These are phyloP conservation scores for Elasticomyces elasticus DNA, from an alignment of 495 filamentous ascomycete species.

Conservation along the genomic window DNA sequence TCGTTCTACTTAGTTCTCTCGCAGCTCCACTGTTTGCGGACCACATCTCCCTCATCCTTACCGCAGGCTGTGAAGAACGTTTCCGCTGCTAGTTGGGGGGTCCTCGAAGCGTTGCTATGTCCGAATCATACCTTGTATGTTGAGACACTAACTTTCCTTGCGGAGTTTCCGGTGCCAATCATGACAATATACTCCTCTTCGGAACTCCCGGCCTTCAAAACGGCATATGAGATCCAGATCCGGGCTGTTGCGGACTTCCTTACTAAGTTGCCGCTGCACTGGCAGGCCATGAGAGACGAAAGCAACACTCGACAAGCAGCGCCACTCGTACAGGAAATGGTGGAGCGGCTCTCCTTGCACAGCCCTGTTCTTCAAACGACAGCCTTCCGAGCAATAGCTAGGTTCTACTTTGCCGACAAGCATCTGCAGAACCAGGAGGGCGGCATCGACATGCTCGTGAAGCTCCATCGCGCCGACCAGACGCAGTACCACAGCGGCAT, in stretches of 20 bases:
- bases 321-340: slow-evolving; percentile 14
- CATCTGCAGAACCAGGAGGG: background rate
- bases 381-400: slow-evolving; percentile 9
- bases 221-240: slow-evolving; percentile 6
- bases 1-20: slow-evolving; percentile 20
- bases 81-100: background rate
- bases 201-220: background rate
- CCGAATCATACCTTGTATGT: background rate
- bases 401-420: background rate
- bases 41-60: background rate
- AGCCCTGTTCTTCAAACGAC: slow-evolving; percentile 14
- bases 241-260: slow-evolving; percentile 5
- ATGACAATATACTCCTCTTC: slow-evolving; percentile 3
- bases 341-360: background rate
- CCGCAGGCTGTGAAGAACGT: background rate
- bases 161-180: slow-evolving; percentile 12
- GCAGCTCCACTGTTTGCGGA: slow-evolving; percentile 15
- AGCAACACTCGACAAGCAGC: slow-evolving; percentile 8
- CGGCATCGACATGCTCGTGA: slow-evolving; percentile 2
- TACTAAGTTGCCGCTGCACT: slow-evolving; percentile 2
- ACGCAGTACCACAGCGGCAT: background rate
- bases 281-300: background rate
- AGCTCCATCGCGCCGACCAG: slow-evolving; percentile 1
- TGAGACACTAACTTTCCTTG: background rate
- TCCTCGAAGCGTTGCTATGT: slow-evolving; percentile 12